Evolutionary conservation across 2,329 filamentous ascomycete species (phyloP), one percentile per base, ranked within the genome.

Genomic region (Aspergillus texensis): DNA sequence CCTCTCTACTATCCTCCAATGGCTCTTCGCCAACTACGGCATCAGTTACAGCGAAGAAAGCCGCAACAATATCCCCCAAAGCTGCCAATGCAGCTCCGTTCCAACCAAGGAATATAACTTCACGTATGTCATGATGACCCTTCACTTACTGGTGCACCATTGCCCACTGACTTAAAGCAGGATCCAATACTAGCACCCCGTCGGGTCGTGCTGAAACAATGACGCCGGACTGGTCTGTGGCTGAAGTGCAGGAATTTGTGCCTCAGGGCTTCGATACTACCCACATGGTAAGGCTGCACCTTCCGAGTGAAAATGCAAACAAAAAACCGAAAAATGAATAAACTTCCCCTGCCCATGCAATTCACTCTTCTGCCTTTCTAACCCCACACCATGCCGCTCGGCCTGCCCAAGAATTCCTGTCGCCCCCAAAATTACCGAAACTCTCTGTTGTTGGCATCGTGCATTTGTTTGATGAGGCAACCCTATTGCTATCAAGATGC

Each of bases 31-130:
- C 71, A 11, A 70, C 68, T 14, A 59, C 58, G 3, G 65, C 68
- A 24, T 61, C 67, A 45, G 68, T 74, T 28, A 66, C 65, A 5
- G 56, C 64, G 36, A 93, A 93, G 78, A 91, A 91, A 72, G 85
- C 89, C 11, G 89, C 89, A 10, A 76, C 79, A 12, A 93, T 98
- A 67, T 95, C 94, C 9, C 92, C 93, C 1, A 93, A 96, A 78
- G 91, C 92, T 61, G 94, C 91, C n/a, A 95, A 87, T 76, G 95
- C 94, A 26, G 91, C 93, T 24, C 89, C 81, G 6, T 83, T 83
- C 66, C 78, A 80, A 68, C 81, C 81, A 30, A 78, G 81, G 71
- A 71, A 71, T 65, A 70, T 76, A 52, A 71, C 75, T 66, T 78
- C 78, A 59, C 75, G 79, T 81, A 77, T 68, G 76, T 57, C 19